Conservation (phyloP, 2,329 filamentous ascomycete species). For the Huntiella savannae region DNA sequence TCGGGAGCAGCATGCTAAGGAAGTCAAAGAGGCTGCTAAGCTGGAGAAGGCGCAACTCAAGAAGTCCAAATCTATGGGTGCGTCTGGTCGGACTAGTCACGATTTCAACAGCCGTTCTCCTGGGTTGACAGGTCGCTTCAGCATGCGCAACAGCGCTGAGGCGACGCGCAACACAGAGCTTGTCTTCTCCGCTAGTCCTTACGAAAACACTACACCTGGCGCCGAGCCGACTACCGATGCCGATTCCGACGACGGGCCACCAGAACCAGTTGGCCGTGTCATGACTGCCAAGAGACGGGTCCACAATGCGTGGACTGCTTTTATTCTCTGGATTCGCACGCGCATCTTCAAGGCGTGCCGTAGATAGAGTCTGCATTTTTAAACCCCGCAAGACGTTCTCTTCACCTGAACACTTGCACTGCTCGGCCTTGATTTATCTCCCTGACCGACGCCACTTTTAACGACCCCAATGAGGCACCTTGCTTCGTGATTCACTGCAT, state of each 20-base stretch:
- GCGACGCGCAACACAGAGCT: conserved; percentile 21
- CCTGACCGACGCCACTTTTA: too few species aligned
- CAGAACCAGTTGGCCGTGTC: conserved; percentile 17
- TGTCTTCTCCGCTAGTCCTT: conserved; percentile 26
- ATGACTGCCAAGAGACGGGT: conserved; percentile 38
- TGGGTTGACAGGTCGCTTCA: not conserved
- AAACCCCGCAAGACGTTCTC: too few species aligned
- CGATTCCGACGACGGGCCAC: conserved; percentile 18
- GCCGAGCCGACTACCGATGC: conserved; percentile 15
- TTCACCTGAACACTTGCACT: too few species aligned
- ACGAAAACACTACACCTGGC: conserved; percentile 23
- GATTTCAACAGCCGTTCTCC: conserved; percentile 4
- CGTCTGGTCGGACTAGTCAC: conserved; percentile 10
- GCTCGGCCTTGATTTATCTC: too few species aligned
- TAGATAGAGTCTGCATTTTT: conserved; percentile 14
- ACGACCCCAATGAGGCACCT: too few species aligned
- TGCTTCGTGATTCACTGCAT: too few species aligned
- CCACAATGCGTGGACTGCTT: conserved; percentile 41
- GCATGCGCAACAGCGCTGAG: conserved; percentile 16
- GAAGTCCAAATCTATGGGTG: conserved; percentile 21
- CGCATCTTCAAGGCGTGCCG: conserved; percentile 23
- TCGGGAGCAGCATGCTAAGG: conserved; percentile 36
- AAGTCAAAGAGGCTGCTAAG: conserved; percentile 36
- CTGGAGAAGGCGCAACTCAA: conserved; percentile 27
- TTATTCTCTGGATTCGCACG: conserved; percentile 46